Conservation (phyloP, 202 grass and related monocot genomes). For the Tripidium arundinaceum region DNA sequence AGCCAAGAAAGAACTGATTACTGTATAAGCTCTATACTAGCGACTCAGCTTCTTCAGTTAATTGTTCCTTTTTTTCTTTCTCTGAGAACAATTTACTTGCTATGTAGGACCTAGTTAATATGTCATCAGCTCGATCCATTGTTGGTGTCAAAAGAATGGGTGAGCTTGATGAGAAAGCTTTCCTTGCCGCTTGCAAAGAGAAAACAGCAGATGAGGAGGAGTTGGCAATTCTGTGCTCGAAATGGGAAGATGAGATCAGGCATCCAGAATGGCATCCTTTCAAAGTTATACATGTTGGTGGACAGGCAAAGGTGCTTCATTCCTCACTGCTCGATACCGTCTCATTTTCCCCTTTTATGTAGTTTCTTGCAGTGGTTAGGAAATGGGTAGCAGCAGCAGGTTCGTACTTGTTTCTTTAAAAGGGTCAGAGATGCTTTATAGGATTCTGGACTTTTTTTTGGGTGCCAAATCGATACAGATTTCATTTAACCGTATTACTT, state of each 20-base stretch:
- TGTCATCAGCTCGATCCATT: constrained; percentile 12
- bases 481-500: background rate
- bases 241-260: constrained; percentile 51
- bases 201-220: constrained; percentile 21
- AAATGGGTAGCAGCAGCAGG: background rate
- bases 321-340: background rate
- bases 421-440: too few relatives aligned
- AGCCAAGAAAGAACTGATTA: constrained; percentile 33
- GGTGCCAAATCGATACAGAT: background rate
- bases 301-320: constrained; percentile 26
- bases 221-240: constrained; percentile 18
- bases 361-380: background rate
- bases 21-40: background rate
- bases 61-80: background rate
- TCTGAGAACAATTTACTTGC: background rate
- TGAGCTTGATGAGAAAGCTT: constrained; percentile 58
- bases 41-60: background rate
- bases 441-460: background rate
- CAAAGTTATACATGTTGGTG: constrained; percentile 23
- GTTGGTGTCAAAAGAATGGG: constrained; percentile 83
- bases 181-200: constrained; percentile 47
- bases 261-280: constrained; percentile 61
- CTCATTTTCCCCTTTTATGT: background rate
- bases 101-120: constrained; percentile 48
- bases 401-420: background rate